Evolutionary conservation across 345 rosid genomes (phyloP), one percentile per base, ranked within the genome.

Genomic region (Mangifera indica): DNA sequence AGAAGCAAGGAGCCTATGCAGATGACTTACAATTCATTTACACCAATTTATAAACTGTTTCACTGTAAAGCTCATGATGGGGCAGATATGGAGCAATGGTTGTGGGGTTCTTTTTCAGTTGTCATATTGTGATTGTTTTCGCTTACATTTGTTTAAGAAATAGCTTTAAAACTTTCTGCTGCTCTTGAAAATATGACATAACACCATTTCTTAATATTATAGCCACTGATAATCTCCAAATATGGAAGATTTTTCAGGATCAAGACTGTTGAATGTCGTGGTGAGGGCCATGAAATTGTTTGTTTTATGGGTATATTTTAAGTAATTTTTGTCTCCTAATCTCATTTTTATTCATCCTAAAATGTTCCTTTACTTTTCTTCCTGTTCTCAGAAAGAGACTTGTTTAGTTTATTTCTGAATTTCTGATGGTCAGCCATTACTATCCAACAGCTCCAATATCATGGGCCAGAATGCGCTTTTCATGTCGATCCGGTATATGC

Each of bases 51-150:
- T 2, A 45, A 49, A 74, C n/a, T 62, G 49, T 2, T 55, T n/a
- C 13, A 42, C 21, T 58, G 64, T 78, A 73, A 57, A 71, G 42
- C 32, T 48, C 60, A 75, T 70, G 79, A 79, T 77, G 77, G 70
- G 71, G 44, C 26, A 75, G 78, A 75, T 57, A 79, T 77, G 83
- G 86, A 77, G 78, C 54, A 67, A 70, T 60, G 62, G 10, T 21
- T 11, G 25, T 49, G 71, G 67, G 15, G 65, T 60, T 71, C 67
- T 21, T 51, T 67, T 51, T 22, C 74, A 71, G 34, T 44, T 61
- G 67, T 71, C 67, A 62, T 20, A 61, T 32, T 71, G 49, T 60
- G 32, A 42, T 71, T 60, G 10, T 32, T 15, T 34, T 7, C 67
- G 60, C 49, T 15, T 54, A 55, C 9, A 29, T 32, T 54, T 8